A percentile compares a stretch with the other conserved stretches of the same genome.
Evolutionary conservation across 441 rosid species (phyloP).

Genomic region (Populus trichocarpa): DNA sequence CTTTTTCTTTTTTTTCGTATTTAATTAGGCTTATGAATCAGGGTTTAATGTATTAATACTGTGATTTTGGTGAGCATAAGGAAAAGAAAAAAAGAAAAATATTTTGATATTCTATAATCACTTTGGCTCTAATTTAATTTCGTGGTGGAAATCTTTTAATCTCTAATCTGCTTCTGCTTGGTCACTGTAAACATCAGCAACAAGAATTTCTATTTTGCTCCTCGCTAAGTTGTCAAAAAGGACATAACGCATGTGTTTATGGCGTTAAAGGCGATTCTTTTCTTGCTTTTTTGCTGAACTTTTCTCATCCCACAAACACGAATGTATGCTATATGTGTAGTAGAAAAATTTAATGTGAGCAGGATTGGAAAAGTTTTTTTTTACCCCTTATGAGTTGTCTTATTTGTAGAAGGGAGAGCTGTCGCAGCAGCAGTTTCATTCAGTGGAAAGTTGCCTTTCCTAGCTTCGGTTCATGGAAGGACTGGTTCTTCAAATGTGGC

Average conservation of each 20-base stretch:
- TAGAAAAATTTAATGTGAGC: not conserved
- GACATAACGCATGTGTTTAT: not conserved
- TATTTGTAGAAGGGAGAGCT: constrained; percentile 59
- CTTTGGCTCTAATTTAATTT: not conserved
- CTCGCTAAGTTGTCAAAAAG: not conserved
- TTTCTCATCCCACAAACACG: not conserved
- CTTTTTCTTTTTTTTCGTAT: not conserved
- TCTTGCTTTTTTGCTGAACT: not conserved
- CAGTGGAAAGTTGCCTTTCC: constrained; percentile 46
- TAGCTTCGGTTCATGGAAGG: constrained; percentile 53
- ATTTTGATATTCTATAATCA: not conserved
- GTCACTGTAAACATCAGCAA: not conserved
- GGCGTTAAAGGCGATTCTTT: not conserved
- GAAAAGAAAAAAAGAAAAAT: not conserved
- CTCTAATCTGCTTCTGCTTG: not conserved
- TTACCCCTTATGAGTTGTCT: not conserved
- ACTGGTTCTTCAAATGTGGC: constrained; percentile 48
- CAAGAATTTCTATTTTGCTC: not conserved
- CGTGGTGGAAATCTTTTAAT: not conserved
- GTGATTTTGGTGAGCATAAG: not conserved
- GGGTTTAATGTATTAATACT: not conserved
- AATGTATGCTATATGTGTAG: not conserved
- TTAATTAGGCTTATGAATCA: not conserved
- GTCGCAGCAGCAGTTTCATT: constrained; percentile 65
- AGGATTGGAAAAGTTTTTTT: not conserved